Evolutionary conservation across 1,284 basidiomycete genomes (phyloP).

Genomic region (Ustanciosporium gigantosporum): DNA sequence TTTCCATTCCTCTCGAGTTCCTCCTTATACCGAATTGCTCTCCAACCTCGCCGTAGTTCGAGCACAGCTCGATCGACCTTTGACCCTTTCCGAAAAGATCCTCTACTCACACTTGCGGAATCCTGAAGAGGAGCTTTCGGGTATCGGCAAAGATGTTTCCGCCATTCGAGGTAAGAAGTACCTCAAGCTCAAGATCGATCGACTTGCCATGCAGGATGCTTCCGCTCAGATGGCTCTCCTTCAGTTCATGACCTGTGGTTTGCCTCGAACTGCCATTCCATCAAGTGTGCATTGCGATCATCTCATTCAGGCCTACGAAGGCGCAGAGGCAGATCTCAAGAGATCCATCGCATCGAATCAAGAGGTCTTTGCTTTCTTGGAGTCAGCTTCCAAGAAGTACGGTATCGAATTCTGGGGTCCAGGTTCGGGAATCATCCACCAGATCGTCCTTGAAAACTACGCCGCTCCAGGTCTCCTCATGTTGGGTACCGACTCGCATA

Average conservation of each 20-base stretch:
- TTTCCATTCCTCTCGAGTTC: slow-evolving; percentile 62
- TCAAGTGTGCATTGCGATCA: slow-evolving; percentile 93
- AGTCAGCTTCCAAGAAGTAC: slow-evolving; percentile 92
- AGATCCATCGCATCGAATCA: slow-evolving; percentile 84
- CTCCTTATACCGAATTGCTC: slow-evolving; percentile 80
- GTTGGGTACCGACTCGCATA: slow-evolving; percentile 84
- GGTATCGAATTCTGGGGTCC: slow-evolving; percentile 86
- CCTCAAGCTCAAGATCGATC: slow-evolving; percentile 84
- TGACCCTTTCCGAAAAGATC: slow-evolving; percentile 96
- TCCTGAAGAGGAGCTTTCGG: slow-evolving; percentile 70
- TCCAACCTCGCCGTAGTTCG: slow-evolving; percentile 76
- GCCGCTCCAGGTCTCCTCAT: slow-evolving; percentile 73
- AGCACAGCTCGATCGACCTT: slow-evolving; percentile 74
- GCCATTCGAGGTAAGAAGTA: slow-evolving; percentile 81
- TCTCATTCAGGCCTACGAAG: slow-evolving; percentile 67
- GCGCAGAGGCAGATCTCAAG: slow-evolving; percentile 80
- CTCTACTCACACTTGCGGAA: slow-evolving; percentile 89
- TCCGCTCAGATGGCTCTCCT: slow-evolving; percentile 99
- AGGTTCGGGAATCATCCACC: slow-evolving; percentile 83
- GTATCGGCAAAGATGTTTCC: slow-evolving; percentile 66
- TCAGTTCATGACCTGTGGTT: slow-evolving; percentile 98
- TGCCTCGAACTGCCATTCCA: slow-evolving; percentile 84
- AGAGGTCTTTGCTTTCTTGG: slow-evolving; percentile 97
- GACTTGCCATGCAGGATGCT: slow-evolving; percentile 99
- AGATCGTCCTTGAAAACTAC: slow-evolving; percentile 95